These are phyloP conservation scores for Magnaporthiopsis rhizophila DNA, from an alignment of 2,329 filamentous ascomycete genomes.

Conservation along the genomic window DNA sequence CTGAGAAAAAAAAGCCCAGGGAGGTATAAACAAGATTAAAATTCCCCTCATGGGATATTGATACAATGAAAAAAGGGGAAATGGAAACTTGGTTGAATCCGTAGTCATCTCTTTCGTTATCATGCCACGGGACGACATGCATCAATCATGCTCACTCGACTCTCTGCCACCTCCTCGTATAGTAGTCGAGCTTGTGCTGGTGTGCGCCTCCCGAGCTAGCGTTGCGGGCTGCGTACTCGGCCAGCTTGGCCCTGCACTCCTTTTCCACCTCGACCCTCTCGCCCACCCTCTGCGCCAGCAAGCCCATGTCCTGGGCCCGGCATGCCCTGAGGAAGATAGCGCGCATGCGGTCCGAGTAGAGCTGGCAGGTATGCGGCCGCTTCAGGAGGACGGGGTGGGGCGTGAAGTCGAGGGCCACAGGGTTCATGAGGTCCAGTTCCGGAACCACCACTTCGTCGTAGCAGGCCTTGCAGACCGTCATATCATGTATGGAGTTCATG, in stretches of 20 bases:
- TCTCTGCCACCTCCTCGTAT: not conserved
- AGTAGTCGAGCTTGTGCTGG: not conserved
- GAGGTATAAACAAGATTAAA: not conserved
- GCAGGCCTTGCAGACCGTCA: constrained; percentile 83
- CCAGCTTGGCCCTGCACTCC: constrained; percentile 13
- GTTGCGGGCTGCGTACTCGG: not conserved
- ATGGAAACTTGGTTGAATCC: not conserved
- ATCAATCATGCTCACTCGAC: not conserved
- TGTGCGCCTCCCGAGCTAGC: not conserved
- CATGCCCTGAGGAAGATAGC: constrained; percentile 62
- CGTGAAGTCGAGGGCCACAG: constrained; percentile 59
- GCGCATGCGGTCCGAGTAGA: constrained; percentile 77
- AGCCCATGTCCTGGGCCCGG: constrained; percentile 55
- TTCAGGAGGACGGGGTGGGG: constrained; percentile 48
- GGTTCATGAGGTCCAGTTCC: constrained; percentile 35
- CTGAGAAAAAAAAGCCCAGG: not conserved
- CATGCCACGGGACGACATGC: not conserved
- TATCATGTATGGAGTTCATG: constrained; percentile 65
- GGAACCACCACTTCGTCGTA: constrained; percentile 75
- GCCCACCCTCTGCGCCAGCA: constrained; percentile 48
- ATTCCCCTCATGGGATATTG: not conserved
- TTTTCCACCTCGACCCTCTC: constrained; percentile 54
- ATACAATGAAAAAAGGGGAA: not conserved
- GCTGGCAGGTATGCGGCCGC: constrained; percentile 55
- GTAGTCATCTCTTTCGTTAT: not conserved